Evolutionary conservation across 192 early-diverging fungal genomes (phyloP).

Genomic region (Powellomyces hirtus): DNA sequence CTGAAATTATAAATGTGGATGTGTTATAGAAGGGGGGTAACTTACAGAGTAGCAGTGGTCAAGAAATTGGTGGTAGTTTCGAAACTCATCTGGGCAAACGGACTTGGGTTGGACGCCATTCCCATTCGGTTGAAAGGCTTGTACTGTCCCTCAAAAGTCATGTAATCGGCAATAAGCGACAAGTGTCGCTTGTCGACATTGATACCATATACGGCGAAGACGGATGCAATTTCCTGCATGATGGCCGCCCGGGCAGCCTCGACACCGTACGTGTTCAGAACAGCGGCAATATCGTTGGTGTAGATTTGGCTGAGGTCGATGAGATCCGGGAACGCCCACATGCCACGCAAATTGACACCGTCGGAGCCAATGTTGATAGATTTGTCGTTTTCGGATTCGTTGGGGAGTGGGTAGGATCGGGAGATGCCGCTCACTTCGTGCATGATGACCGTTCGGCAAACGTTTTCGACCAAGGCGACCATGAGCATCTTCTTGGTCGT

Average conservation of each 20-base stretch:
- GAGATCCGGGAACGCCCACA: constrained; percentile 74
- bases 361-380: constrained; percentile 76
- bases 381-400: constrained; percentile 77
- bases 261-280: constrained; percentile 92
- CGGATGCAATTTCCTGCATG: constrained; percentile 85
- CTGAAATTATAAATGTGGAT: too few relatives aligned
- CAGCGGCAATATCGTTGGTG: constrained; percentile 96
- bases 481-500: constrained; percentile 92
- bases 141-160: constrained; percentile 99
- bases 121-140: constrained; percentile 97
- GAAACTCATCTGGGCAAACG: constrained; percentile 98
- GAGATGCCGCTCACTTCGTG: constrained; percentile 84
- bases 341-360: constrained; percentile 86
- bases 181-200: constrained; percentile 92
- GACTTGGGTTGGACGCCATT: constrained; percentile 86
- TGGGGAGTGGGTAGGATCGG: constrained; percentile 75
- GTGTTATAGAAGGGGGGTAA: background rate
- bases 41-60: constrained; percentile 76
- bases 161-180: constrained; percentile 95
- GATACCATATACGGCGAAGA: constrained; percentile 95
- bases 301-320: constrained; percentile 86
- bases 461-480: constrained; percentile 81
- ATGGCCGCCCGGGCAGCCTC: constrained; percentile 93
- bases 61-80: constrained; percentile 96
- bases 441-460: constrained; percentile 70